A percentile compares a stretch with the other conserved stretches of the same genome.
Conservation (phyloP, 2,329 filamentous ascomycete genomes). For the Sporothrix globosa region DNA sequence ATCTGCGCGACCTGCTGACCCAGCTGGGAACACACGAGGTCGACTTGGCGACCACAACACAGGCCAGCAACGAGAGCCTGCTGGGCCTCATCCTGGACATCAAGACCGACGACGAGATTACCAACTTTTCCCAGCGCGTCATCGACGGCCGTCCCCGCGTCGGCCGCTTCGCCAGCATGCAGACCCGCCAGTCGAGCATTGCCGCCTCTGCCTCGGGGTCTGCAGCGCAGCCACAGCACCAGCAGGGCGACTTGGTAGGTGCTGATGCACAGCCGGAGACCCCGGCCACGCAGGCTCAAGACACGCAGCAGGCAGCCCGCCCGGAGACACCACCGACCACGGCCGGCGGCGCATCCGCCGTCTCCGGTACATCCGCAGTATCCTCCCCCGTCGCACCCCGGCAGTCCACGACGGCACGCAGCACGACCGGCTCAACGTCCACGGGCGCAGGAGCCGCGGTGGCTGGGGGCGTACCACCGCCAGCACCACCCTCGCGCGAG, state of each 20-base stretch:
- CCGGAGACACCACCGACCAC: constrained; percentile 19
- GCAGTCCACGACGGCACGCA: background rate
- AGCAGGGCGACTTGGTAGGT: background rate
- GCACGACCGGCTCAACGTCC: background rate
- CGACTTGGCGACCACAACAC: constrained; percentile 78
- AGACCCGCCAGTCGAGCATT: constrained; percentile 49
- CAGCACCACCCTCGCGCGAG: constrained; percentile 4
- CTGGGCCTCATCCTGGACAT: constrained; percentile 83
- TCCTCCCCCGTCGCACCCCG: background rate
- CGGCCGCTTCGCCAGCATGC: constrained; percentile 46
- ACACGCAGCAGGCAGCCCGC: background rate
- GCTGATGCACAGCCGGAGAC: background rate
- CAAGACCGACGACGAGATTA: constrained; percentile 84
- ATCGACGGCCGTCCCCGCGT: constrained; percentile 51
- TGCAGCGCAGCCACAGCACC: constrained; percentile 31
- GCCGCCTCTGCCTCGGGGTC: constrained; percentile 37
- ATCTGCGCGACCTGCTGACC: constrained; percentile 86
- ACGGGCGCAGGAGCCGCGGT: background rate
- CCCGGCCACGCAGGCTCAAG: too few relatives aligned
- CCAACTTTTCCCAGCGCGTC: constrained; percentile 61
- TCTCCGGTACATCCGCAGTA: background rate
- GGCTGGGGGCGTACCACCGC: background rate
- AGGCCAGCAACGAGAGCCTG: constrained; percentile 75
- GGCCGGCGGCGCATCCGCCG: background rate
- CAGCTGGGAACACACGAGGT: constrained; percentile 92